Base-by-base conservation (phyloP, 2,329 filamentous ascomycete species). In the Fusarium scirpi region DNA sequence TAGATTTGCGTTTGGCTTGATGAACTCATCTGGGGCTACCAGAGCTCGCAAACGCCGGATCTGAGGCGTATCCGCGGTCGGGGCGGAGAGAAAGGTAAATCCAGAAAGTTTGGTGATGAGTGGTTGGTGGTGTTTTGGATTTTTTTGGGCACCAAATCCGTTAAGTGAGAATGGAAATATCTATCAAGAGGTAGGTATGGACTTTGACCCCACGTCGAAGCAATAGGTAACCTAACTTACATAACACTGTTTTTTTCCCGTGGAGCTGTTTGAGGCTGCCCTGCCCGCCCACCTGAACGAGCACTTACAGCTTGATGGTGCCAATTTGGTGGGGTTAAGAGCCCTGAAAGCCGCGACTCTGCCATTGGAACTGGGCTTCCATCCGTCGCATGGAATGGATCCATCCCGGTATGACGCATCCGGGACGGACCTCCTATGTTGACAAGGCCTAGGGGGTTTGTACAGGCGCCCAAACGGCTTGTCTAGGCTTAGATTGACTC, bases 21-120 rank as follows among this genome's bases (percentile, higher is more conserved):
- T 65, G 74, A 67, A 78, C 76, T 72, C 79, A 80, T 80, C 67
- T 77, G 76, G 77, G 77, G 77, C 78, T 74, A 68, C 70, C 66
- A 73, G 69, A 76, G 71, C 65, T 75, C 67, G 56, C 54, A 55
- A 55, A 66, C 60, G 63, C 67, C 64, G 45, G 58, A 53, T 52
- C 51, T 48, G 56, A 53, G 63, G 64, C 62, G 71, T 54, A 49
- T 64, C 49, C 55, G 68, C 67, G 59, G 59, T 53, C 32, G 45
- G 52, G 58, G 47, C 38, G 34, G 52, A 45, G 43, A 47, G 43
- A 44, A 41, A 51, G 49, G 30, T 32, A 48, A 44, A 40, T 58
- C 55, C 41, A 59, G 34, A 45, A 29, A 57, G 29, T 52, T 66
- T 48, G 48, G 65, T 12, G 58, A 62, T 58, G 30, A 22, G 69